phyloP scores from a whole-genome alignment of 1,284 basidiomycete species.

The Fomitiporia mediterranea region DNA sequence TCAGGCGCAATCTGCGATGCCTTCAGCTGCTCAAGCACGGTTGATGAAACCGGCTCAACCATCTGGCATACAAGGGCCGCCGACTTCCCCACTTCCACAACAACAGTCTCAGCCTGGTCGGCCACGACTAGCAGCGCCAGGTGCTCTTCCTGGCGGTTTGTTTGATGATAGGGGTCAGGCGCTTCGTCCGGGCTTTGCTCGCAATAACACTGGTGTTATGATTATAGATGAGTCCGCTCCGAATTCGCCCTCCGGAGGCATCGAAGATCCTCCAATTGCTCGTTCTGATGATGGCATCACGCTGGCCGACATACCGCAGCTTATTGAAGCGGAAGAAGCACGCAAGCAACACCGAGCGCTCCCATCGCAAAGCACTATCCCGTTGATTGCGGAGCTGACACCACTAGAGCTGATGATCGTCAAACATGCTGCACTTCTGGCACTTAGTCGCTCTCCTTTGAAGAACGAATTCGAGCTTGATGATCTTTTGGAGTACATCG shows the following conservation, averaged over 20 bases:
- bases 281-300: constrained; percentile 80
- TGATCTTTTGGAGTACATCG: constrained; percentile 90
- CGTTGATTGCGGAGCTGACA: constrained; percentile 81
- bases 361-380: constrained; percentile 68
- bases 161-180: constrained; percentile 34
- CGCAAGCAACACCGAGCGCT: constrained; percentile 79
- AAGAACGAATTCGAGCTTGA: constrained; percentile 85
- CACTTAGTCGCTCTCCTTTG: constrained; percentile 72
- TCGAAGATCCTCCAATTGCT: constrained; percentile 33
- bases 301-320: constrained; percentile 92
- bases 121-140: constrained; percentile 36
- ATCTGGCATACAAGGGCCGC: constrained; percentile 17
- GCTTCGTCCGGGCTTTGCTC: constrained; percentile 69
- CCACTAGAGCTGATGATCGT: constrained; percentile 86
- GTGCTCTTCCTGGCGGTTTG: constrained; percentile 21
- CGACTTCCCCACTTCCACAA: constrained; percentile 19
- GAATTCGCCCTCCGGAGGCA: constrained; percentile 56
- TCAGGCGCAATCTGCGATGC: constrained; percentile 31
- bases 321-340: constrained; percentile 89
- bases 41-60: constrained; percentile 19
- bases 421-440: constrained; percentile 87
- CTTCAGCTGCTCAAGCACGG: constrained; percentile 29
- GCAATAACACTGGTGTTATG: constrained; percentile 84
- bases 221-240: constrained; percentile 83
- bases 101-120: constrained; percentile 34